Base-by-base conservation (phyloP, 2,329 filamentous ascomycete genomes). In the Neofusicoccum cordaticola region DNA sequence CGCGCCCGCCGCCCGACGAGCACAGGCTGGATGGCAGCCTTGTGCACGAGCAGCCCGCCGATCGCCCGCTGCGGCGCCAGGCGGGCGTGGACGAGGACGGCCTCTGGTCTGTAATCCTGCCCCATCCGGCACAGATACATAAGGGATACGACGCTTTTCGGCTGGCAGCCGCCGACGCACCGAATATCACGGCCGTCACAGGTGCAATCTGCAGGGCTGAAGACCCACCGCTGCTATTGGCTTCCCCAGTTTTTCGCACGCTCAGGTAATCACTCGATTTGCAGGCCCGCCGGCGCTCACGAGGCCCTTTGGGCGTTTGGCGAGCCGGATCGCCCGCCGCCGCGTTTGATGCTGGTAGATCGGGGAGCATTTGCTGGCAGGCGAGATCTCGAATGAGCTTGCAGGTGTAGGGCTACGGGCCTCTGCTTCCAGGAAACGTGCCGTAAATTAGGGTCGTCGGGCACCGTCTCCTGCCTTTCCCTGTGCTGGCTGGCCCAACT, bases 181-280 rank as follows among this genome's bases (percentile, higher is more conserved):
- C 17, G 53, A n/a, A 47, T n/a, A 60, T 34, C 42, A 37, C 41
- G 27, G 56, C 56, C 56, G 56, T 60, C 56, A 60, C 56, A 17
- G 61, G 42, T 39, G 61, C 61, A 63, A 63, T 63, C 61, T 52
- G 50, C 61, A 63, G 50, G 61, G 61, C 61, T 63, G 61, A 64
- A 57, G 62, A 48, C 51, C 50, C 62, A 64, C 62, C n/a, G 51
- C 41, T 47, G 48, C 51, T 48, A 64, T 57, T 64, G 62, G 17
- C 51, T 64, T 64, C 62, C 62, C 62, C 62, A 64, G 62, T 64
- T 64, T 64, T 64, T 41, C 37, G 51, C 44, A 50, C 62, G 62
- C 62, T 53, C 51, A 60, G 42, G 56, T 60, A 60, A 60, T 60
- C 56, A 22, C 56, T 60, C 42, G 56, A 60, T 45, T 60, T 58